Evolutionary conservation across 2,329 filamentous ascomycete genomes (phyloP).

Genomic region (Trichoderma asperellum): DNA sequence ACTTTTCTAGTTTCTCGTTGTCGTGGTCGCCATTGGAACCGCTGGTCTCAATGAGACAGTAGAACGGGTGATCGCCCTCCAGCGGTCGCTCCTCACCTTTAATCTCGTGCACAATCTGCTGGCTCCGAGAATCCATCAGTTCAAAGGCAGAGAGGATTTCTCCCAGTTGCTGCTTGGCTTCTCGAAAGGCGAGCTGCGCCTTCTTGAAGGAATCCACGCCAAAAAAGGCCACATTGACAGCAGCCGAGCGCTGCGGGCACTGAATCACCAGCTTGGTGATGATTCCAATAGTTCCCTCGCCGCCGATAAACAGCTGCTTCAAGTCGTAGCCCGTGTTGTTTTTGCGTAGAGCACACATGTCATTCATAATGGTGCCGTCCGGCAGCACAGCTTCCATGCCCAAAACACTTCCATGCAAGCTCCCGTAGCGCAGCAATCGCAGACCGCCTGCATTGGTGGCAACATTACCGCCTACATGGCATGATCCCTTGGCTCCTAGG

Average conservation of each 20-base stretch:
- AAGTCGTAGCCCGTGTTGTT: conserved; percentile 99
- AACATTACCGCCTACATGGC: conserved; percentile 94
- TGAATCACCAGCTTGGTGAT: conserved; percentile 89
- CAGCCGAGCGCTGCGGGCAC: conserved; percentile 83
- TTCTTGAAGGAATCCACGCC: conserved; percentile 89
- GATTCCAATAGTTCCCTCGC: conserved; percentile 91
- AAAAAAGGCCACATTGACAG: conserved; percentile 94
- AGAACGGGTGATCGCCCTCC: conserved; percentile 86
- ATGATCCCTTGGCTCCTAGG: conserved; percentile 96
- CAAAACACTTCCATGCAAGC: conserved; percentile 88
- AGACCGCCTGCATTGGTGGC: conserved; percentile 94
- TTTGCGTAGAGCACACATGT: conserved; percentile 86
- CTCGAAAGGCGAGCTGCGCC: conserved; percentile 81
- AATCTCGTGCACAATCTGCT: conserved; percentile 74
- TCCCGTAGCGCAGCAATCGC: conserved; percentile 87
- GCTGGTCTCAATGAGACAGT: conserved; percentile 94
- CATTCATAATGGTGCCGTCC: conserved; percentile 88
- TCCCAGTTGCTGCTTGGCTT: conserved; percentile 86
- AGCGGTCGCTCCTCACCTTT: conserved; percentile 79
- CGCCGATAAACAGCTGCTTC: conserved; percentile 95
- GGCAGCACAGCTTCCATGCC: conserved; percentile 92
- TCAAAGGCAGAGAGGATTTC: conserved; percentile 98
- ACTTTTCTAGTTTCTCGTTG: conserved; percentile 83
- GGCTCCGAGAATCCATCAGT: conserved; percentile 87
- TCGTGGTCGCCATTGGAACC: conserved; percentile 95